Conservation (phyloP, 176 grass and related monocot genomes). For the Secale cereale region DNA sequence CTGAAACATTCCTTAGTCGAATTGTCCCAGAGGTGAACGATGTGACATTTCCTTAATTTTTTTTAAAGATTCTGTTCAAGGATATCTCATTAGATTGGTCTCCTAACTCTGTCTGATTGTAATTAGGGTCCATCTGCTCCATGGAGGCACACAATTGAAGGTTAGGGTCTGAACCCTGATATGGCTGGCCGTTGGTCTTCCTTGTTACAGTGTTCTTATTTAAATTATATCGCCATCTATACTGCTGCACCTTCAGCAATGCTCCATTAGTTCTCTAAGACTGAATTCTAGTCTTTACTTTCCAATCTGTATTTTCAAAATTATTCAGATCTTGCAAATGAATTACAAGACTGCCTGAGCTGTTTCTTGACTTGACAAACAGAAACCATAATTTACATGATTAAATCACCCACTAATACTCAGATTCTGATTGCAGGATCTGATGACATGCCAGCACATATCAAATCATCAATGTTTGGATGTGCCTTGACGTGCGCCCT, state of each 20-base stretch:
- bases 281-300: neutral
- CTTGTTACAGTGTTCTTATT: neutral
- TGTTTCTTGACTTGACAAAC: neutral
- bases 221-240: neutral
- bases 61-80: conserved; percentile 12
- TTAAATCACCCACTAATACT: conserved; percentile 29
- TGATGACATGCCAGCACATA: conserved; percentile 99
- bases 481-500: conserved; percentile 66
- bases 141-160: conserved; percentile 95
- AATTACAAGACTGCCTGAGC: neutral
- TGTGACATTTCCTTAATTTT: neutral
- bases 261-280: neutral
- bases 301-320: neutral
- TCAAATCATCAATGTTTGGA: conserved; percentile 99
- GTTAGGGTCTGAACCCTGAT: conserved; percentile 26
- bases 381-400: conserved; percentile 5
- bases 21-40: conserved; percentile 85
- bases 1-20: conserved; percentile 89
- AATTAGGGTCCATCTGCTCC: conserved; percentile 85
- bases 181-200: neutral
- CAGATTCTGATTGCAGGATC: conserved; percentile 54
- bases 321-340: neutral
- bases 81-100: neutral
- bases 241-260: neutral
- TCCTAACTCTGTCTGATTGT: neutral